Base-by-base conservation (phyloP, 306 rosid species). In the Cercis canadensis region DNA sequence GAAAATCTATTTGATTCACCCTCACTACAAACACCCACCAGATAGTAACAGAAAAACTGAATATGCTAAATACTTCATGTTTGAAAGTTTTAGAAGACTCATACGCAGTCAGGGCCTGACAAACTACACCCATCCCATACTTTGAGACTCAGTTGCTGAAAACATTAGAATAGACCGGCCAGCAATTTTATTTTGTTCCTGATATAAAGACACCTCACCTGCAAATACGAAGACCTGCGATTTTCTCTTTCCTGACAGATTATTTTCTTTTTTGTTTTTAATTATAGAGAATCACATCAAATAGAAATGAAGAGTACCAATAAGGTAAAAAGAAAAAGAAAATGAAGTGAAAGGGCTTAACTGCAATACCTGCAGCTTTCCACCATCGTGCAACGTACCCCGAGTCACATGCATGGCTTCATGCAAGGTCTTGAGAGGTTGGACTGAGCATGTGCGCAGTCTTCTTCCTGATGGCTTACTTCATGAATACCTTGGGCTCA, bases 391-490 rank as follows among this genome's bases (percentile, higher is more conserved):
- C n/a, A n/a, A n/a, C n/a, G n/a, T n/a, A n/a, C n/a, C n/a, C n/a
- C n/a, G n/a, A n/a, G n/a, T n/a, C n/a, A n/a, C n/a, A n/a, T n/a
- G n/a, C n/a, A n/a, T n/a, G n/a, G n/a, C 89, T 76, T 97, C 98
- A 10, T 93, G 92, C 88, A 90, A 86, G 87, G 86, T 88, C 72
- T 70, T 93, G 54, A 84, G 96, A 80, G 96, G 97, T 75, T 93
- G 97, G 98, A 89, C 83, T 68, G 93, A 88, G 55, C 87, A 86
- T 75, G 87, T 87, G 77, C 80, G 74, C 34, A 58, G 44, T 67
- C 75, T 93, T 82, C 92, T 93, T 83, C 90, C 92, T 44, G 87
- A 78, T 65, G 57, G 61, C 62, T 73, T 90, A 60, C 92, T 90
- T 70, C 70, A 66, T 40, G 89, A 81, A 57, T 90, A 90, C 80